Base-by-base conservation (phyloP, 2,329 filamentous ascomycete species). In the Neospermospora avenae region DNA sequence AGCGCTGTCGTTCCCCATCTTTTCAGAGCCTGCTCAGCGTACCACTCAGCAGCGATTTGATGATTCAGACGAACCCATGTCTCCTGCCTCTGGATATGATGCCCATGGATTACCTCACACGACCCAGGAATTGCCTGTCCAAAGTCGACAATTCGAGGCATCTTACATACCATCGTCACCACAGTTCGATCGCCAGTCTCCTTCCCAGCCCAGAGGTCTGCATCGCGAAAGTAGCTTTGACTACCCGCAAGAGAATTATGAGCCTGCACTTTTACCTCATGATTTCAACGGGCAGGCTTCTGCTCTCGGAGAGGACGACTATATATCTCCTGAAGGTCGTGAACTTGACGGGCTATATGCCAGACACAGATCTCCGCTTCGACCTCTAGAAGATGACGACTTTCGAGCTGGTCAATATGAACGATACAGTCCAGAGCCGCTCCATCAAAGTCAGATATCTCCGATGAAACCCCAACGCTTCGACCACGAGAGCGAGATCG, bases 161-260 rank as follows among this genome's bases (percentile, higher is more conserved):
- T 37, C 28, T 13, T 24, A 51, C 20, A 31, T 18, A n/a, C 46
- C 46, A 16, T 51, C 28, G 2, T 51, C 46, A 14, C 46, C 46
- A 11, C 46, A 51, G 11, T 51, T 51, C 14, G 28, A 35, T 2
- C 16, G 28, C 4, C 5, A n/a, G 2, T 22, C 28, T 7, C n/a
- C 46, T 10, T 20, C 11, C n/a, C 16, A 18, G 28, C 28, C 25
- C 2, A 20, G 31, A 22, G 46, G n/a, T 16, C 18, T 51, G 18
- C 46, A 51, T n/a, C 46, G 28, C 7, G 46, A 51, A 28, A 37
- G 46, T 51, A 51, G 46, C 22, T 51, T 51, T 20, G 46, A 51
- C n/a, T 51, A 51, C n/a, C 46, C 16, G n/a, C 46, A 51, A 37
- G 46, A 51, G 13, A 51, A 51, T 13, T 51, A 35, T 13, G 46